Percentiles rank a stretch among this genome's conserved stretches.
These are phyloP conservation scores for Suhomyces tanzawaensis DNA, from an alignment of 805 yeast species.

Conservation along the genomic window DNA sequence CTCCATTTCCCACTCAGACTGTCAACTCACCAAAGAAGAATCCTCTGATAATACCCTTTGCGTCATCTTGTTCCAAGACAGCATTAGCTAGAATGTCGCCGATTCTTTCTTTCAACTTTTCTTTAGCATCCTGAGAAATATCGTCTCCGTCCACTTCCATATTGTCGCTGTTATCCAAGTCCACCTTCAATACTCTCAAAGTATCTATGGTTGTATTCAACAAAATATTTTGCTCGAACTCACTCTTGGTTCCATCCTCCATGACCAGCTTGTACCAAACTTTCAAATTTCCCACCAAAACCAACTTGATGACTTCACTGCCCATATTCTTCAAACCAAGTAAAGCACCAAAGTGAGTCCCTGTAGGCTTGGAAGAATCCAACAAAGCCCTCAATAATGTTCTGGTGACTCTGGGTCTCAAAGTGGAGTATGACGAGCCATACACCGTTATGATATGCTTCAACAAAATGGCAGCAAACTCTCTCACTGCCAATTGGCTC, in stretches of 20 bases:
- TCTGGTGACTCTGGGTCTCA: conserved; percentile 91
- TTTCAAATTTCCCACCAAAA: conserved; percentile 77
- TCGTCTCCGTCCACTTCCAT: conserved; percentile 27
- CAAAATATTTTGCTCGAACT: conserved; percentile 46
- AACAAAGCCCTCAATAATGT: conserved; percentile 88
- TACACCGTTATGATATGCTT: conserved; percentile 75
- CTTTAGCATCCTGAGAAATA: conserved; percentile 32
- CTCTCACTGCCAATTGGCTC: conserved; percentile 65
- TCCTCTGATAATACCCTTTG: conserved; percentile 54
- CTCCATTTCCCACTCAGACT: conserved; percentile 2
- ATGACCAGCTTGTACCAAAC: conserved; percentile 73
- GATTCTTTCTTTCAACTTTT: conserved; percentile 53
- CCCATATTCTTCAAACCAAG: conserved; percentile 83
- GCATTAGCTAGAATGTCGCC: conserved; percentile 57
- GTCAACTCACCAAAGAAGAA: conserved; percentile 67
- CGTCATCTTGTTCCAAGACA: conserved; percentile 47
- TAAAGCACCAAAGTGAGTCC: conserved; percentile 90
- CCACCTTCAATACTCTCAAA: conserved; percentile 46
- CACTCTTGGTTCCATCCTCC: conserved; percentile 38
- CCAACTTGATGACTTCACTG: conserved; percentile 79
- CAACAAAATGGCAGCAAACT: conserved; percentile 80
- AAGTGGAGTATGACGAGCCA: conserved; percentile 81
- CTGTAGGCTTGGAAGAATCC: conserved; percentile 77
- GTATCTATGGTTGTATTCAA: conserved; percentile 51
- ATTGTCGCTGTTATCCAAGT: conserved; percentile 25